phyloP scores from a whole-genome alignment of 495 filamentous ascomycete genomes.

The Xylaria palmicola region DNA sequence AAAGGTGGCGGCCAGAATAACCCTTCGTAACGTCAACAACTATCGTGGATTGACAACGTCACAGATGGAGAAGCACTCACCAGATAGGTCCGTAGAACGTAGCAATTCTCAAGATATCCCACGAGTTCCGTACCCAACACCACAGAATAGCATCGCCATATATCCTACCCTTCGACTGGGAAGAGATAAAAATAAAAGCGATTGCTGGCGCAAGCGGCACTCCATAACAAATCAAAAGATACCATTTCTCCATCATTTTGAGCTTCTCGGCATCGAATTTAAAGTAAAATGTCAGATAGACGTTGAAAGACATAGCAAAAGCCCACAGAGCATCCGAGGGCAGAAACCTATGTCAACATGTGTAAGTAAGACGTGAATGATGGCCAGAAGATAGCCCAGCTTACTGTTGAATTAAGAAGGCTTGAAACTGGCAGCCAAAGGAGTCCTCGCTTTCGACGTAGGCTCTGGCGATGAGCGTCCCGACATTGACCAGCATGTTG shows the following conservation, averaged over 20 bases:
- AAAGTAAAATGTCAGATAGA: constrained; percentile 81
- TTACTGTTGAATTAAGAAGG: constrained; percentile 70
- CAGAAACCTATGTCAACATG: constrained; percentile 58
- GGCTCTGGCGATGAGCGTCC: constrained; percentile 68
- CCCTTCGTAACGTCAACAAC: constrained; percentile 34
- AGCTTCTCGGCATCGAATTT: constrained; percentile 68
- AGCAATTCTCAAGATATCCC: constrained; percentile 72
- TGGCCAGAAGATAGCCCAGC: constrained; percentile 16
- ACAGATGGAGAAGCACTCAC: constrained; percentile 40
- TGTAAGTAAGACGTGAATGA: constrained; percentile 22
- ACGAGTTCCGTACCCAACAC: constrained; percentile 72
- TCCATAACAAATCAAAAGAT: constrained; percentile 73
- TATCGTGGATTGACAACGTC: neutral
- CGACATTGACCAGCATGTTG: constrained; percentile 78
- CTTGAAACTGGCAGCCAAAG: constrained; percentile 72
- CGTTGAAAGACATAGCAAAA: constrained; percentile 84
- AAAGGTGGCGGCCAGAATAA: constrained; percentile 67
- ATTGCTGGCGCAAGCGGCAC: constrained; percentile 70
- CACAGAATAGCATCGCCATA: constrained; percentile 81
- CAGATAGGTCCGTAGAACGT: constrained; percentile 84
- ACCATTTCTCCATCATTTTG: constrained; percentile 68
- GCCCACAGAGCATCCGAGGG: constrained; percentile 80
- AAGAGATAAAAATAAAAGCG: constrained; percentile 63
- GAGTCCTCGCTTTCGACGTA: constrained; percentile 48
- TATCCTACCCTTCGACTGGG: constrained; percentile 48